These are phyloP conservation scores for Hericium coralloides DNA, from an alignment of 768 basidiomycete species.

Conservation along the genomic window DNA sequence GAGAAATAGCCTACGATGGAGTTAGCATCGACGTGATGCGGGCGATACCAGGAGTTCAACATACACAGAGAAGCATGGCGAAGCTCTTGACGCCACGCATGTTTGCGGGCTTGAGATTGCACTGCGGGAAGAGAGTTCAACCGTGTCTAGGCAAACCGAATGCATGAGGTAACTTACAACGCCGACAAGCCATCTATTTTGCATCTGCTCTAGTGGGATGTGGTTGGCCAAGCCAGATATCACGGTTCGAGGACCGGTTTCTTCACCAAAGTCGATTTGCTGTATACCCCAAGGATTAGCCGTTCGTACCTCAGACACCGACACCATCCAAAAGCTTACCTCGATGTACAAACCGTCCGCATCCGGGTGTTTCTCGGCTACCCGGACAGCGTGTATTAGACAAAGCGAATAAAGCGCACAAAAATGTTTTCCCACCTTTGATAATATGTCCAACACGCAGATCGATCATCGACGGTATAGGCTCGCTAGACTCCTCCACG, in stretches of 20 bases:
- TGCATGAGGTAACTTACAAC: slow-evolving; percentile 44
- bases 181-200: slow-evolving; percentile 70
- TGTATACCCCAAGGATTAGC: slow-evolving; percentile 20
- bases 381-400: not conserved
- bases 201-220: slow-evolving; percentile 92
- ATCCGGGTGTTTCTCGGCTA: slow-evolving; percentile 90
- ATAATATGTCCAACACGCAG: slow-evolving; percentile 89
- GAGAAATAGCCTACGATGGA: slow-evolving; percentile 65
- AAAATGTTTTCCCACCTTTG: slow-evolving; percentile 49
- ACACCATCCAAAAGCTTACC: slow-evolving; percentile 28
- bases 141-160: not conserved
- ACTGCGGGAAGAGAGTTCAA: slow-evolving; percentile 31
- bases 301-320: not conserved
- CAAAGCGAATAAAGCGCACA: too few species aligned
- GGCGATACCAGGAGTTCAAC: slow-evolving; percentile 15
- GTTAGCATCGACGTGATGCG: not conserved
- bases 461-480: slow-evolving; percentile 94
- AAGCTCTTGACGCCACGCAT: slow-evolving; percentile 99
- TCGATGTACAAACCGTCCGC: slow-evolving; percentile 97
- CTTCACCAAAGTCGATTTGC: slow-evolving; percentile 96
- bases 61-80: slow-evolving; percentile 92
- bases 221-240: slow-evolving; percentile 96
- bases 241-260: slow-evolving; percentile 89
- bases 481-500: slow-evolving; percentile 66
- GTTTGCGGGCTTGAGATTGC: slow-evolving; percentile 89